phyloP scores from a whole-genome alignment of 139 green algal genomes.

The Coelastrella sp. region DNA sequence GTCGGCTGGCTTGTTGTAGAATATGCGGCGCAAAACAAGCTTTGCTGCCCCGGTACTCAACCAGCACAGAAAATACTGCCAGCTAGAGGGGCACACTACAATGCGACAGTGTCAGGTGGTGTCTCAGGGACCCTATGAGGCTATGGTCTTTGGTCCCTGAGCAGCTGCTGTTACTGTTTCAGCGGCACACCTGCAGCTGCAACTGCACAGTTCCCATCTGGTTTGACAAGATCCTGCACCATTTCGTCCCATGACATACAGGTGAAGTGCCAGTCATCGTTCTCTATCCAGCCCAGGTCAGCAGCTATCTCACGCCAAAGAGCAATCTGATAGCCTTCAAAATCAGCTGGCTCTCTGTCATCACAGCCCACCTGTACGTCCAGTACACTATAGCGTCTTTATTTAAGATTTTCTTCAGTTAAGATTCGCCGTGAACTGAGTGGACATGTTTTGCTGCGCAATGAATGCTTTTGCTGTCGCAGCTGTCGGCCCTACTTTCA shows the following conservation, averaged over 20 bases:
- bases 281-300: slow-evolving; percentile 13
- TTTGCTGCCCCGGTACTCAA: too few species aligned
- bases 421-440: too few species aligned
- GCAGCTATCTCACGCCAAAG: slow-evolving; percentile 26
- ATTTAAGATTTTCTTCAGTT: too few species aligned
- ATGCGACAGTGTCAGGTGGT: too few species aligned
- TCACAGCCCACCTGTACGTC: neutral
- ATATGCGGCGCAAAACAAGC: too few species aligned
- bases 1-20: too few species aligned
- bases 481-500: too few species aligned
- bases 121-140: neutral
- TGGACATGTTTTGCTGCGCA: too few species aligned
- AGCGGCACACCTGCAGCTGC: slow-evolving; percentile 37
- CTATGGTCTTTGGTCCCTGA: neutral
- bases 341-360: neutral
- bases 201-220: slow-evolving; percentile 21
- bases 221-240: slow-evolving; percentile 23
- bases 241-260: slow-evolving; percentile 41
- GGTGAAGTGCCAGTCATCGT: slow-evolving; percentile 27
- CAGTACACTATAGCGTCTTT: too few species aligned
- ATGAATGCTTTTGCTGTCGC: too few species aligned
- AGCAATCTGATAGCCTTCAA: slow-evolving; percentile 33
- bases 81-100: too few species aligned
- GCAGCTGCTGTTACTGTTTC: neutral
- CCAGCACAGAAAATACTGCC: too few species aligned